A percentile compares a stretch with the other conserved stretches of the same genome.
phyloP scores from a whole-genome alignment of 495 filamentous ascomycete genomes.

The Symbiotaphrina buchneri region DNA sequence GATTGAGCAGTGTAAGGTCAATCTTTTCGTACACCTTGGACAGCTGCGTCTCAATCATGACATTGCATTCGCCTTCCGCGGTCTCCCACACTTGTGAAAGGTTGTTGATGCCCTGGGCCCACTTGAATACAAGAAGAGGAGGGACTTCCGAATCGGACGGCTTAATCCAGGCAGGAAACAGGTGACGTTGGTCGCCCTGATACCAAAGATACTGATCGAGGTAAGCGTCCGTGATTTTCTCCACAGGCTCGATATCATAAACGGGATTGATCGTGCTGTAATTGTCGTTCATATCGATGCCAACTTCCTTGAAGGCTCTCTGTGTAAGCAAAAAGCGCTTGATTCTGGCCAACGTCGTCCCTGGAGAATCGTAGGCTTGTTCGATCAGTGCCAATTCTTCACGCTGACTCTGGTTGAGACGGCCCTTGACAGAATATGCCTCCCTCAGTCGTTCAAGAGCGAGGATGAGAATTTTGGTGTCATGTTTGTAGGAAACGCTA shows the following conservation, averaged over 20 bases:
- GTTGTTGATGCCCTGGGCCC: slow-evolving; percentile 99
- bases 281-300: slow-evolving; percentile 99
- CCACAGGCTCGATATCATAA: slow-evolving; percentile 96
- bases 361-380: slow-evolving; percentile 95
- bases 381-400: slow-evolving; percentile 96
- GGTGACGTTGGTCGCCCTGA: slow-evolving; percentile 90
- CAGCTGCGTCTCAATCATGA: slow-evolving; percentile 95
- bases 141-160: slow-evolving; percentile 97
- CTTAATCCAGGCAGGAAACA: slow-evolving; percentile 99
- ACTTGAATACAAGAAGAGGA: slow-evolving; percentile 93
- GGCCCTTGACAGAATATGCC: slow-evolving; percentile 92
- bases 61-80: slow-evolving; percentile 88
- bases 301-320: slow-evolving; percentile 96
- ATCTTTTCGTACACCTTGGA: slow-evolving; percentile 99
- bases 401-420: slow-evolving; percentile 92
- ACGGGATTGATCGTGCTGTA: slow-evolving; percentile 98
- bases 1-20: slow-evolving; percentile 86
- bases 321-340: slow-evolving; percentile 96
- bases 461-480: slow-evolving; percentile 96
- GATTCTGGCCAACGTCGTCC: slow-evolving; percentile 87
- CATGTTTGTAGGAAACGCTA: slow-evolving; percentile 97
- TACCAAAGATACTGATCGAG: slow-evolving; percentile 99
- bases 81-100: slow-evolving; percentile 95
- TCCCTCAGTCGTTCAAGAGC: slow-evolving; percentile 87
- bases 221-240: slow-evolving; percentile 99